Evolutionary conservation across 2,329 filamentous ascomycete genomes (phyloP).

Genomic region (Allantophomopsis cytisporea): DNA sequence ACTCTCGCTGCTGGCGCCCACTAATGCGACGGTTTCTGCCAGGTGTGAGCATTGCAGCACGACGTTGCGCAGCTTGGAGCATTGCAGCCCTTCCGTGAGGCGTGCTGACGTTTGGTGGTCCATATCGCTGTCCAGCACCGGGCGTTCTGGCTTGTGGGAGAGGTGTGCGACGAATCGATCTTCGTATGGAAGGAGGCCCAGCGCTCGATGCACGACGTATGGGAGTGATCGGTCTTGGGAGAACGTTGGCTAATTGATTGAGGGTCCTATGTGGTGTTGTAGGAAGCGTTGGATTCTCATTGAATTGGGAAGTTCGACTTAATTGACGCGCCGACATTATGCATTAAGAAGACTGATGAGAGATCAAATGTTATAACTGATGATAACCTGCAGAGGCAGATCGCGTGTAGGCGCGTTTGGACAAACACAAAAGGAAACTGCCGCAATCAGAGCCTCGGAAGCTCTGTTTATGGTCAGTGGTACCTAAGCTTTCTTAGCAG

Average conservation of each 20-base stretch:
- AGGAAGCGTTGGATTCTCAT: no score
- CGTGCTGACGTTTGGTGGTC: conserved; percentile 21
- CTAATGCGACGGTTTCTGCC: conserved; percentile 44
- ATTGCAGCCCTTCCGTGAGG: conserved; percentile 49
- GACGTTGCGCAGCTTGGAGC: conserved; percentile 41
- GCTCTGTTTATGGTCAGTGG: no score
- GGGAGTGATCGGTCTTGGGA: conserved; percentile 17
- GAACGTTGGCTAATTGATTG: conserved; percentile 10
- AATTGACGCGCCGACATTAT: no score
- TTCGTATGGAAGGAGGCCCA: conserved; percentile 13
- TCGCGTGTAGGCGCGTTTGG: no score
- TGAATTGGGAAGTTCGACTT: no score
- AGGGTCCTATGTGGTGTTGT: conserved; percentile 13
- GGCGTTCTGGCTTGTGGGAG: conserved; percentile 13
- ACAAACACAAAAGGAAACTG: no score
- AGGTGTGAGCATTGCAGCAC: conserved; percentile 45
- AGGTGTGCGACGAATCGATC: conserved; percentile 13
- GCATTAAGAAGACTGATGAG: no score
- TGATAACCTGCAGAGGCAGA: no score
- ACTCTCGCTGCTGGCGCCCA: conserved; percentile 39
- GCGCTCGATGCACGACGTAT: conserved; percentile 15
- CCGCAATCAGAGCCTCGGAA: no score
- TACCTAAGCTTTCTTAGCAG: no score
- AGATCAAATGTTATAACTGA: no score
- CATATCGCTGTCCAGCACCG: conserved; percentile 7